Evolutionary conservation across 2,329 filamentous ascomycete species (phyloP), one percentile per base, ranked within the genome.

Genomic region (Sporothrix dimorphospora): DNA sequence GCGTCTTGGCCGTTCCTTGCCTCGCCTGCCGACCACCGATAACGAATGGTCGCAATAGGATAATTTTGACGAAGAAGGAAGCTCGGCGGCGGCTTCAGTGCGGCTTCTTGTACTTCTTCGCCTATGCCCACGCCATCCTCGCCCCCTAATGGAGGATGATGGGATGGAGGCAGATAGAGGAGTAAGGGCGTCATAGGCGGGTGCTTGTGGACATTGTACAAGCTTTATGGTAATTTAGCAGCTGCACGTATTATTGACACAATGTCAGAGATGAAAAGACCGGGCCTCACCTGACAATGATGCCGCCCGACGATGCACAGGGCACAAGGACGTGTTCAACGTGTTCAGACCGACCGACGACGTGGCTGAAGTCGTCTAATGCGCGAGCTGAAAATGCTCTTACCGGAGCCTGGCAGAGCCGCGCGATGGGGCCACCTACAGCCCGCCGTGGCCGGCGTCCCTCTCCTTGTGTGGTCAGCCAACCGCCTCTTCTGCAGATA

Each of bases 31-130:
- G 78, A 78, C 89, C 89, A 91, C 19, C 88, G 83, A 78, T 90
- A 91, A 77, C 89, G 86, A 77, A 91, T 87, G 71, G 84, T 83
- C 6, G 84, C 87, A 0, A 87, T 82, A 1, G 87, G 83, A 47
- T 81, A 81, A 16, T 78, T 53, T 16, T 55, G 78, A 14, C 77
- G 80, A 42, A 85, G 79, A 72, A 85, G 86, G 11, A 74, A 75
- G 38, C 85, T 83, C 30, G 86, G 75, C 42, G 79, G 72, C 11
- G 76, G 71, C 14, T 75, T 74, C 16, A 74, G 8, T 75, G 73
- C 14, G 21, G 40, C 70, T 24, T 67, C 59, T 55, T 30, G 45
- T 16, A 38, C 19, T 2, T n/a, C 42, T 45, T 65, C 21, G 4
- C 12, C 38, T 4, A 65, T 27, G 38, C n/a, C 38, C 21, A 8